Conservation (phyloP, 768 basidiomycete genomes). For the Agaricus blazei region DNA sequence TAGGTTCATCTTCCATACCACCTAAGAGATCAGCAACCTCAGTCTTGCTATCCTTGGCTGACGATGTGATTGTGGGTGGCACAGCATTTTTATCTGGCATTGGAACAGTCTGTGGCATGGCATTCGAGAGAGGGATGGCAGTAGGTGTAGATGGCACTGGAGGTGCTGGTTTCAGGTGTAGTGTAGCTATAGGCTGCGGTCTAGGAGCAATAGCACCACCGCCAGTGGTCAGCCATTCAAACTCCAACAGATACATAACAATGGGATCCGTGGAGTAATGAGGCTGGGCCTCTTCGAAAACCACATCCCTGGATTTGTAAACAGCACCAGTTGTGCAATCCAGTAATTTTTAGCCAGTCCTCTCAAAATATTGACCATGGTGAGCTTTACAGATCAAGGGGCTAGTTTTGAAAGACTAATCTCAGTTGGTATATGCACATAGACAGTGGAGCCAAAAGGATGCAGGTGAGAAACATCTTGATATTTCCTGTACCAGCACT, state of each 20-base stretch:
- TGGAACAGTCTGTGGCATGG: no score
- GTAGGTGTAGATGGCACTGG: no score
- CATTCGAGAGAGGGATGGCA: no score
- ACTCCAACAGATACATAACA: not conserved
- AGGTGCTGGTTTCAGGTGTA: no score
- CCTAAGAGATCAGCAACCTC: no score
- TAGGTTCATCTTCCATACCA: no score
- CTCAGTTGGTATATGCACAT: constrained; percentile 18
- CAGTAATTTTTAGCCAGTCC: constrained; percentile 17
- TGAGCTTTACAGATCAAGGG: constrained; percentile 13
- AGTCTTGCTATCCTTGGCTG: no score
- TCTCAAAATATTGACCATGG: constrained; percentile 18
- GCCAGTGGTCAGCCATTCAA: no score
- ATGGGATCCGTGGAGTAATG: not conserved
- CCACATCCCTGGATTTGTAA: constrained; percentile 15
- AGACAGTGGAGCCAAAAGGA: constrained; percentile 25
- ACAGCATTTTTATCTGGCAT: no score
- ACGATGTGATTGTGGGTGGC: no score
- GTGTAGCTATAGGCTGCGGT: no score
- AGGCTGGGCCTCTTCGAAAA: constrained; percentile 19
- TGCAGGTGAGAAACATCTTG: constrained; percentile 24
- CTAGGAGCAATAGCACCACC: no score
- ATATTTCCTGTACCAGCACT: constrained; percentile 13
- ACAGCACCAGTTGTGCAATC: constrained; percentile 10
- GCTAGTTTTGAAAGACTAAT: constrained; percentile 8